Evolutionary conservation across 225 moss, liverwort and hornwort species (phyloP), one percentile per base, ranked within the genome.

Genomic region (Antitrichia curtipendula): DNA sequence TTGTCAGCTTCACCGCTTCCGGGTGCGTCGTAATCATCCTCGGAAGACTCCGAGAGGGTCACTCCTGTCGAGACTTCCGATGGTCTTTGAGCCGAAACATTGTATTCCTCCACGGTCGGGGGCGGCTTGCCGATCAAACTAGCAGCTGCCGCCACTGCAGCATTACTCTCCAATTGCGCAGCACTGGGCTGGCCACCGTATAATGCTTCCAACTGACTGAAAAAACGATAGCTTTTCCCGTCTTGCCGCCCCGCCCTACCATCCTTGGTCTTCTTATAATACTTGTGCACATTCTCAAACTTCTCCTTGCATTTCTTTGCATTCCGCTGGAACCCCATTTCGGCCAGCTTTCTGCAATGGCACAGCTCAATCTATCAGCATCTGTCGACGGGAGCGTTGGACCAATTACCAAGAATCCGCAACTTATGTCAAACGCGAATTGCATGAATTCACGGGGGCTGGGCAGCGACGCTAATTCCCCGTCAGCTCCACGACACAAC

Each of bases 291-390:
- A 93, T 99, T 99, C 85, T 99, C 98, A 41, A 99, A 99, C 89
- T 99, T 99, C 91, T 99, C 98, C 91, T 99, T 99, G 87, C 97
- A 99, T 78, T 99, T 99, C 92, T 99, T 99, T 23, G 97, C 94
- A 85, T 94, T 96, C 84, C 98, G 93, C 68, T 90, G 89, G 69
- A 93, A 97, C 40, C 98, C 98, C 65, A 97, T 96, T 88, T 96
- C 98, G 40, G 94, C 93, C 86, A 99, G 91, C 85, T 96, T 99
- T 92, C 98, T 99, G 95, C 93, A 93, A 85, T 75, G 70, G 54
- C 66, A 88, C 68, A 78, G 78, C 84, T 78, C 78, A 78, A 78
- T 70, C 88, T 69, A 69, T 84, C 78, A 84, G 59, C 22, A 58
- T 78, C 84, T 68, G 47, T 75, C 75, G 72, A 87, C 76, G 45